Evolutionary conservation across 2,329 filamentous ascomycete species (phyloP).

Genomic region (Alternaria longipes): DNA sequence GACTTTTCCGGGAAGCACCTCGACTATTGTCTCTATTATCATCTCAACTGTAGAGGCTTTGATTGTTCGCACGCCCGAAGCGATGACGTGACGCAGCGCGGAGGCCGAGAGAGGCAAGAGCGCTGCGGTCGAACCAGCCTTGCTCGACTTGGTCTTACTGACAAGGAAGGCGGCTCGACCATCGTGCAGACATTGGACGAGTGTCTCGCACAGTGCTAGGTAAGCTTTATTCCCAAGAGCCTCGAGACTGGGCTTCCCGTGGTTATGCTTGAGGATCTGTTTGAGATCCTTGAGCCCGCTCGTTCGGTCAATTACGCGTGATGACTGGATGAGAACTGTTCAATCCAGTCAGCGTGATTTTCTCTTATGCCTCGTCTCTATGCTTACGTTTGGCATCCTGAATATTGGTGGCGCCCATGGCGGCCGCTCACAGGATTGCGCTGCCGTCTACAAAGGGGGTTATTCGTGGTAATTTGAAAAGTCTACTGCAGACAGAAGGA

Average conservation of each 20-base stretch:
- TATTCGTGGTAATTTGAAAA: neutral
- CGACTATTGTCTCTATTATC: conserved; percentile 81
- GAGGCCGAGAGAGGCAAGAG: conserved; percentile 75
- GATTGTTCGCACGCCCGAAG: conserved; percentile 72
- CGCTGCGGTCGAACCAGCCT: conserved; percentile 33
- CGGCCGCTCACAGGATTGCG: conserved; percentile 17
- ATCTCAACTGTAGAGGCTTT: conserved; percentile 80
- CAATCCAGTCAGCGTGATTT: conserved; percentile 16
- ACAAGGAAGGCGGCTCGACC: conserved; percentile 73
- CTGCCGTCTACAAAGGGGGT: conserved; percentile 13
- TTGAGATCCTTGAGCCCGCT: conserved; percentile 65
- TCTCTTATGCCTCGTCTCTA: neutral
- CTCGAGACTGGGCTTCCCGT: conserved; percentile 53
- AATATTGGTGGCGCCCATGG: conserved; percentile 45
- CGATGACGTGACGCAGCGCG: conserved; percentile 75
- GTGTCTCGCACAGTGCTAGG: conserved; percentile 79
- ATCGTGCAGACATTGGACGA: conserved; percentile 74
- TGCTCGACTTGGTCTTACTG: conserved; percentile 55
- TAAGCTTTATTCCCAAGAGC: conserved; percentile 78
- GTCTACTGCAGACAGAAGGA: neutral
- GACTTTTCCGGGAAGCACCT: conserved; percentile 71
- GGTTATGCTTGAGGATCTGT: conserved; percentile 65
- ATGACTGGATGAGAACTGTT: conserved; percentile 43
- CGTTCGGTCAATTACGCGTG: conserved; percentile 54
- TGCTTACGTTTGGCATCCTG: conserved; percentile 48